Evolutionary conservation across 2,329 filamentous ascomycete genomes (phyloP), one percentile per base, ranked within the genome.

Genomic region (Fusarium multiceps): DNA sequence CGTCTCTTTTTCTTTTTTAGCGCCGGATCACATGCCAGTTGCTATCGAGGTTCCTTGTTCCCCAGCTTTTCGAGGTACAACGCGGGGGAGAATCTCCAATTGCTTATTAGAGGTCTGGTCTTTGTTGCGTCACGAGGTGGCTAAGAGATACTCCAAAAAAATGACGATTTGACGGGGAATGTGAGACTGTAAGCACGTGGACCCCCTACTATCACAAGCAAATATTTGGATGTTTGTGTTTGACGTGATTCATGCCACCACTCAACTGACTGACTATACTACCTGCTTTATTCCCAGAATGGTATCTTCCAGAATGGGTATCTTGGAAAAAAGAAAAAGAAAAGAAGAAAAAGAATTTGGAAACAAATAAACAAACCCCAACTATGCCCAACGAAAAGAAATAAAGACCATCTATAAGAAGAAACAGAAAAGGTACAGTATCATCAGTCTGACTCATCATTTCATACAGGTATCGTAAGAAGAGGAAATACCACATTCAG

Each of bases 21-120:
- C 63, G 51, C 53, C 41, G 23, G 46, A 75, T 78, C 76, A 78
- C 76, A 78, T 78, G 77, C 68, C 47, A 72, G 55, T 58, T 69
- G 34, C 34, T 37, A 37, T 37, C 10, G 34, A 37, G 34, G 34
- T 32, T 25, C 48, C 34, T 32, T 34, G 25, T 51, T 34, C 73
- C 72, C 74, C 74, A 74, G 69, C 71, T 74, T 75, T 72, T 37
- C 32, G 20, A 32, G 9, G n/a, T 20, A 18, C 51, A 63, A 61
- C 63, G 59, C 55, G 70, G 59, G 70, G 59, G 58, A 55, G 16
- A 59, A 40, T 67, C 63, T 58, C 53, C 54, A 60, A 65, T 12
- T 43, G 56, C 25, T 49, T 40, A 25, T 28, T 37, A 23, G 40
- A 37, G 34, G 34, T 37, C 10, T 37, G 34, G 18, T n/a, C 34